These are phyloP conservation scores for Plectosphaerella plurivora DNA, from an alignment of 2,329 filamentous ascomycete species.

Conservation along the genomic window DNA sequence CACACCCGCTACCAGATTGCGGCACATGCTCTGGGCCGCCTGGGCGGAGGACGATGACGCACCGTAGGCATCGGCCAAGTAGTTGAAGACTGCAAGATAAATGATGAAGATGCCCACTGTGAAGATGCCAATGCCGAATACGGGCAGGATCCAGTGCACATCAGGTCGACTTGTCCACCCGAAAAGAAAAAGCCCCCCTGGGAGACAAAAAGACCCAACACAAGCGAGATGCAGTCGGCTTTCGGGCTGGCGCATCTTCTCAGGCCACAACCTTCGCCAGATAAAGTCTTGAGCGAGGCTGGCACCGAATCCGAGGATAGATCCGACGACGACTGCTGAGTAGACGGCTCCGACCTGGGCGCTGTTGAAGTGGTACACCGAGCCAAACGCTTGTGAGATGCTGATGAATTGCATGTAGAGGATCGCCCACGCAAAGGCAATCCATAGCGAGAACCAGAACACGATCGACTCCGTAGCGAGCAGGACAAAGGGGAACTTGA, in stretches of 20 bases:
- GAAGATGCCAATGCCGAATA: conserved; percentile 56
- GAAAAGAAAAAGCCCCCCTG: conserved; percentile 66
- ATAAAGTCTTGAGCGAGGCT: conserved; percentile 53
- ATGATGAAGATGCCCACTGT: conserved; percentile 67
- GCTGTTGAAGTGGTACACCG: conserved; percentile 55
- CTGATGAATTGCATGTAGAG: conserved; percentile 56
- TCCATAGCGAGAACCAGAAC: conserved; percentile 66
- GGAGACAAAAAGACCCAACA: conserved; percentile 56
- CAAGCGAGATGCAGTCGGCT: conserved; percentile 61
- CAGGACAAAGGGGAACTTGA: conserved; percentile 31
- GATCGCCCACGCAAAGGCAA: conserved; percentile 66
- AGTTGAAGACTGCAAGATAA: conserved; percentile 66
- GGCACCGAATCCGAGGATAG: conserved; percentile 46
- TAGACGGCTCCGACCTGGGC: conserved; percentile 61
- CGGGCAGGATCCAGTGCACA: conserved; percentile 60
- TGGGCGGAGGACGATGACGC: conserved; percentile 62
- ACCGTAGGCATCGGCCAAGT: conserved; percentile 64
- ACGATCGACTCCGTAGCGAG: conserved; percentile 56
- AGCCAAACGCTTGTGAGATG: conserved; percentile 62
- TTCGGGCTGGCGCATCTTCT: conserved; percentile 40
- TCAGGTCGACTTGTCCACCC: conserved; percentile 52
- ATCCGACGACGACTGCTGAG: conserved; percentile 31
- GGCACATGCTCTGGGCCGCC: conserved; percentile 62
- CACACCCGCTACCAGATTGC: conserved; percentile 59
- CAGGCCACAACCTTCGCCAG: conserved; percentile 42